phyloP scores from a whole-genome alignment of 352 stramenopile species.

The Hyaloperonospora arabidopsidis region DNA sequence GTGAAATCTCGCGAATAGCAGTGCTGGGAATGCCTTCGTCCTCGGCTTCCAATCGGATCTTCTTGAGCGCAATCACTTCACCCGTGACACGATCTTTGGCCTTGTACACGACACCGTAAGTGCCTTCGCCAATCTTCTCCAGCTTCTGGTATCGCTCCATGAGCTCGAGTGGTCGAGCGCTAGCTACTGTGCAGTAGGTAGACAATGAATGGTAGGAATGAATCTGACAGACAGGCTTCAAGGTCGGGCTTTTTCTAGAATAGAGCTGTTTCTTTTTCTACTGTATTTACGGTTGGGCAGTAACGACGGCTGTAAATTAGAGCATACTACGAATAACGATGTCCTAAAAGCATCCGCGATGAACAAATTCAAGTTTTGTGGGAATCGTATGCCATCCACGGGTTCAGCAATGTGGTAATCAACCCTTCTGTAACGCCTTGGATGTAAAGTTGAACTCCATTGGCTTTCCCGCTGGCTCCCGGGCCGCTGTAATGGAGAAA shows the following conservation, averaged over 20 bases:
- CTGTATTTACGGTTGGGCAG: too few species aligned
- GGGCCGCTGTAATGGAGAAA: conserved; percentile 43
- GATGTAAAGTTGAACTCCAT: conserved; percentile 52
- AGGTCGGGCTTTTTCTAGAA: conserved; percentile 4
- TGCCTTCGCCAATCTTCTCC: conserved; percentile 96
- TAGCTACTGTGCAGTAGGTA: conserved; percentile 7
- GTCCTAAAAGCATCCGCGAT: too few species aligned
- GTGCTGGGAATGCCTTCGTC: conserved; percentile 98
- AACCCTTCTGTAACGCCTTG: conserved; percentile 13
- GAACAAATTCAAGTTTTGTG: too few species aligned
- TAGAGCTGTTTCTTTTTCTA: too few species aligned
- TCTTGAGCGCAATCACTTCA: conserved; percentile 99
- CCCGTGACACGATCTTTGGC: conserved; percentile 92
- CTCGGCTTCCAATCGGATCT: conserved; percentile 98
- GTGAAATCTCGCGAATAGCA: conserved; percentile 97
- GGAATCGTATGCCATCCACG: too few species aligned
- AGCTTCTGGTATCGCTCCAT: conserved; percentile 93
- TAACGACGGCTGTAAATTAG: too few species aligned
- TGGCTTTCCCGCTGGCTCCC: conserved; percentile 30
- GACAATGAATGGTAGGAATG: conserved; percentile 5
- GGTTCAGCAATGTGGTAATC: background rate
- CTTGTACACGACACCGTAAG: conserved; percentile 99
- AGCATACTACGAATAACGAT: too few species aligned
- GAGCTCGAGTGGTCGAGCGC: conserved; percentile 5
- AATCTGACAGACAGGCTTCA: conserved; percentile 7